Evolutionary conservation across 495 filamentous ascomycete species (phyloP).

Genomic region (Xylaria cubensis): DNA sequence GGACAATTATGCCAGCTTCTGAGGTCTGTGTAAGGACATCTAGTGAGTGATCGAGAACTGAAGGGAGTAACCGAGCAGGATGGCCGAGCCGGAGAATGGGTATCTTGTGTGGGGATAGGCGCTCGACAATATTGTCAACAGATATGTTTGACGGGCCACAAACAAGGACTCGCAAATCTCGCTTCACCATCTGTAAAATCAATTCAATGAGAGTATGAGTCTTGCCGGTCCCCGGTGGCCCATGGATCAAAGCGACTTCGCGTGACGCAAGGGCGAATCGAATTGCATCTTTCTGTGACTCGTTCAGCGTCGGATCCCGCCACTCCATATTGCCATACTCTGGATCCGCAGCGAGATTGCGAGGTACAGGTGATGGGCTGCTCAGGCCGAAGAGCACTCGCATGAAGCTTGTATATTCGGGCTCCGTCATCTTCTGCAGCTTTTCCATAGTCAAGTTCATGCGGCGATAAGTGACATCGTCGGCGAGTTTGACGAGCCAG

Average conservation of each 20-base stretch:
- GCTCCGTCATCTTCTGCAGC: constrained; percentile 72
- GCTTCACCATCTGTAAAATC: constrained; percentile 81
- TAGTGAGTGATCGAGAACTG: constrained; percentile 85
- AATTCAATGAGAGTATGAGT: constrained; percentile 97
- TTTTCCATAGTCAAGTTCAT: constrained; percentile 91
- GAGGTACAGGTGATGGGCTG: constrained; percentile 61
- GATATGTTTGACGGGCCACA: constrained; percentile 97
- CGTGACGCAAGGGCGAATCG: constrained; percentile 80
- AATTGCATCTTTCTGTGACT: constrained; percentile 90
- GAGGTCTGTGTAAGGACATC: constrained; percentile 93
- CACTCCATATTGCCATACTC: constrained; percentile 64
- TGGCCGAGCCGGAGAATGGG: constrained; percentile 91
- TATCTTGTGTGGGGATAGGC: constrained; percentile 80
- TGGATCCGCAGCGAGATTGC: constrained; percentile 45
- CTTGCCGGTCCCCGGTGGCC: constrained; percentile 95
- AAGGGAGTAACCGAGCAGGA: constrained; percentile 88
- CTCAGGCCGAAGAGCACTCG: constrained; percentile 82
- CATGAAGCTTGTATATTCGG: constrained; percentile 76
- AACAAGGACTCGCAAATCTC: constrained; percentile 78
- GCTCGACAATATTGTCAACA: constrained; percentile 98
- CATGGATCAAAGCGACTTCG: constrained; percentile 93
- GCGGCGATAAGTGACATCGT: constrained; percentile 89
- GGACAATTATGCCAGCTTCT: constrained; percentile 87
- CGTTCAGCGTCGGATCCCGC: constrained; percentile 80
- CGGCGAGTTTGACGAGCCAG: constrained; percentile 86